phyloP scores from a whole-genome alignment of 164 flowering plant genomes.

The Pachysandra terminalis region DNA sequence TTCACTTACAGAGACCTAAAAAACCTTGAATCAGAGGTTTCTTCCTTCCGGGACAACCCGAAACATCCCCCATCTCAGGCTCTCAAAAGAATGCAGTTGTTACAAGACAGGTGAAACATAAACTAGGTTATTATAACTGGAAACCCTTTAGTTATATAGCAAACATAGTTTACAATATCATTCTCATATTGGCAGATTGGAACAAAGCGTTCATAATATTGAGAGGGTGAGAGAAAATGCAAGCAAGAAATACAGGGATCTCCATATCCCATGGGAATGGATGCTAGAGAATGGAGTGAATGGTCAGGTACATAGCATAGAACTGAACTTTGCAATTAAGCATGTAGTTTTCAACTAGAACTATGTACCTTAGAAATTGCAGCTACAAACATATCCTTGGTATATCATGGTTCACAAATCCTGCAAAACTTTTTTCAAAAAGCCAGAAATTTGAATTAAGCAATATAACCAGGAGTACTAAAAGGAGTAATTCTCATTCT shows the following conservation, averaged over 20 bases:
- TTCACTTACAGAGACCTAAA: background rate
- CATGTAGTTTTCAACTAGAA: background rate
- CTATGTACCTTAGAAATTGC: too few species aligned
- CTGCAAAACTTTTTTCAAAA: too few species aligned
- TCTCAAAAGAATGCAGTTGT: background rate
- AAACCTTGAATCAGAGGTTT: background rate
- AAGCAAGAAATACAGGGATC: constrained; percentile 8
- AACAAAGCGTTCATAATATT: background rate
- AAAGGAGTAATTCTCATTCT: too few species aligned
- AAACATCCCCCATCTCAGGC: background rate
- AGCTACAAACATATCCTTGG: too few species aligned
- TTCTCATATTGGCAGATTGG: background rate
- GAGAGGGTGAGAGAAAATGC: background rate
- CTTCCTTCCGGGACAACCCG: background rate
- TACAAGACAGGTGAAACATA: background rate
- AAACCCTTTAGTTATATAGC: background rate
- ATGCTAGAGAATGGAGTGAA: constrained; percentile 29
- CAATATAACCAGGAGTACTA: too few species aligned
- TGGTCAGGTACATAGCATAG: background rate
- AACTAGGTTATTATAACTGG: too few species aligned
- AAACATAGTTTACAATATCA: background rate
- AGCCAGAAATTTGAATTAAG: too few species aligned
- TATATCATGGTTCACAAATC: too few species aligned
- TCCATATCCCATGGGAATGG: constrained; percentile 30
- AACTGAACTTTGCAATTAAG: background rate